Evolutionary conservation across 2,329 filamentous ascomycete genomes (phyloP), one percentile per base, ranked within the genome.

Genomic region (Colletotrichum godetiae): DNA sequence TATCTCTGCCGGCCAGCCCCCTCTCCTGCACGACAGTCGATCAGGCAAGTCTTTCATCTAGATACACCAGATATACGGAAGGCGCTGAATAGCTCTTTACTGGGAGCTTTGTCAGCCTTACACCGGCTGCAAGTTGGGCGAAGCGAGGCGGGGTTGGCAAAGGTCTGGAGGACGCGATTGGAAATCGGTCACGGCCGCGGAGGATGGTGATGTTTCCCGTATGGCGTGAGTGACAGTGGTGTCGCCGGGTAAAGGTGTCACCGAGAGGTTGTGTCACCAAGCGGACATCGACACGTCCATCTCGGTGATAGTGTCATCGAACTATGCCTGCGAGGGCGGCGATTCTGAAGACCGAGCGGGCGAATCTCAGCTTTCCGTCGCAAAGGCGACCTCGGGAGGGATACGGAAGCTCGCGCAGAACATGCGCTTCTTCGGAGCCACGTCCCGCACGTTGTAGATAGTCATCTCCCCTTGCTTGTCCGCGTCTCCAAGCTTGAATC

Each of bases 351-450:
- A 31, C 24, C 37, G 19, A 33, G 22, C 33, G 22, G 2, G 22
- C 3, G n/a, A 10, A 4, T 8, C 56, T 74, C 58, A 74, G 58
- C 72, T 70, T 24, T 53, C 57, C 10, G 57, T 57, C 29, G 89
- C 87, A 84, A 98, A 98, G 15, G 95, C 97, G 6, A 98, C 94
- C 78, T 94, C 91, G 42, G 86, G 84, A 2, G 97, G 97, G 73
- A 99, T 81, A 75, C 95, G 90, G 84, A 99, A 98, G 77, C 92
- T 97, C 35, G 95, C 96, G 82, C 97, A 98, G 82, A 96, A 98
- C 95, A 98, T 98, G 80, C 93, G 90, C 88, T 99, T 99, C 79
- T 94, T 93, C 5, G 97, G 97, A 72, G 95, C 94, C 68, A 99
- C 97, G 77, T 97, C 92, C 76, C 97, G 89, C 42, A 98, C 95